Evolutionary conservation across 2,329 filamentous ascomycete genomes (phyloP), one percentile per base, ranked within the genome.

Genomic region (Clarireedia hainanense): DNA sequence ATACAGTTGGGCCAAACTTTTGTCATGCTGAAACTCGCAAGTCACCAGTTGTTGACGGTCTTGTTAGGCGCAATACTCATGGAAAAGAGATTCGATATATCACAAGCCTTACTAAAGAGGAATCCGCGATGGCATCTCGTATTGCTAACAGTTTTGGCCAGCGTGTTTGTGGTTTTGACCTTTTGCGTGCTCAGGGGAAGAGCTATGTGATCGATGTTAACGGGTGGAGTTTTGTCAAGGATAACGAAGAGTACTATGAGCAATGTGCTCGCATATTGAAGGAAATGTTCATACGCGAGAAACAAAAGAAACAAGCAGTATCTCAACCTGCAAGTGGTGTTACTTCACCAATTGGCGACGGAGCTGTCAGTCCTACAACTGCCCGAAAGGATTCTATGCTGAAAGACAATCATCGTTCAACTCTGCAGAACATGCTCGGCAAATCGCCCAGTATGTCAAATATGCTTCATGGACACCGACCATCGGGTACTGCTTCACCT

Each of bases 121-220:
- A 99, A 71, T 85, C 86, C 56, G 80, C 85, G 24, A 92, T 95
- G 73, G 95, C 95, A 4, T 84, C 88, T 60, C 92, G 88, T 65
- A 97, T 99, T 58, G 90, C 91, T 2, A 86, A 84, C 46, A 88
- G 90, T 0, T 99, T 99, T 71, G 94, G 92, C 0, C 94, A 99
- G 71, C 80, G 90, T 54, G 91, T 99, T 2, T 99, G 94, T 68
- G 94, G 94, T 0, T 99, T 99, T 66, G 94, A 99, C 69, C 78
- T 99, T 58, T 77, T 99, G 56, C 85, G 95, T 27, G 90, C 91
- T 12, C 85, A 84, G 50, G 89, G 91, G 15, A 89, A 89, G 70
- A 97, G 92, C 69, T 99, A 90, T 72, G 94, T 99, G 49, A 99
- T 99, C 63, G 94, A 99, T 66, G 94, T 99, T 64, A 99, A 99